Evolutionary conservation across 2,329 filamentous ascomycete genomes (phyloP), one percentile per base, ranked within the genome.

Genomic region (Aspergillus versicolor): DNA sequence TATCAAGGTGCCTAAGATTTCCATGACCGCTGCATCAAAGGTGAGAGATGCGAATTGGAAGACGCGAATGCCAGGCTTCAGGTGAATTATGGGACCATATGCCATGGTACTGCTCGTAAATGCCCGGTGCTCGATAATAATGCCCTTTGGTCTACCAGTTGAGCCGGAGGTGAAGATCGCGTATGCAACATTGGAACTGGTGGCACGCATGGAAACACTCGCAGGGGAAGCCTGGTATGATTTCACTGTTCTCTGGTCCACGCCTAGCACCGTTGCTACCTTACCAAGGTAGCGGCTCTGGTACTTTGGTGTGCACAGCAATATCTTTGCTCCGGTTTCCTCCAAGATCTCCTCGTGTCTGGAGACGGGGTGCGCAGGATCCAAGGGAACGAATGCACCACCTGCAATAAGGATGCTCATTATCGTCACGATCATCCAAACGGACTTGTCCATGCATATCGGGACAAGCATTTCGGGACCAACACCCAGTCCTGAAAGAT

Each of bases 1-100:
- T 66, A 68, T 68, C 30, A 72, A 67, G n/a, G 72, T 75, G 52
- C 61, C 72, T 58, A 75, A 73, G 41, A 71, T 69, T 56, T 72
- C 77, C 65, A 70, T 63, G 37, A 80, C 67, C 22, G 71, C 75
- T 19, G 75, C 74, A 63, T 80, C 77, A 53, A 81, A 80, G 0
- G 74, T 77, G 49, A 78, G 75, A 0, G 76, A 79, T 1, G 75
- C 74, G 58, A 80, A 81, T 46, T 81, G 76, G 44, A 76, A 71
- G 2, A 70, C 67, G 24, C 73, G 57, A 7, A 67, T 67, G 3
- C 59, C 57, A 5, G 62, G 44, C 13, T 63, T 58, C 61, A 72
- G 63, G 12, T 60, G 40, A 2, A 65, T 62, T 50, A 66, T 61
- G 7, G 70, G 67, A 2, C 62, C 69, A 51, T 70, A 72, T 2